phyloP scores from a whole-genome alignment of 1,284 basidiomycete genomes.

The Ceratobasidium sp. region DNA sequence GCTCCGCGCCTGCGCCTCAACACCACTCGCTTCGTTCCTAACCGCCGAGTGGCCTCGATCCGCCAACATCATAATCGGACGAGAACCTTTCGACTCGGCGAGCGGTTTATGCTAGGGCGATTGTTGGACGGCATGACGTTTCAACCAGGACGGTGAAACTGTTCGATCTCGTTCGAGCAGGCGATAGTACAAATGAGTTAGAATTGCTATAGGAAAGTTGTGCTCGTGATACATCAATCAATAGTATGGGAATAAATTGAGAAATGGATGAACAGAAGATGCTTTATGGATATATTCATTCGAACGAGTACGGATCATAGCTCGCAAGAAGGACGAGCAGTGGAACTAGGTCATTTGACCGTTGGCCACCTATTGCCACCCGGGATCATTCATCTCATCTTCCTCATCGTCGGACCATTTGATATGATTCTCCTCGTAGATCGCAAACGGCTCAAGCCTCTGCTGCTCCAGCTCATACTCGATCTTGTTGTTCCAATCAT shows the following conservation, averaged over 20 bases:
- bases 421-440: not conserved
- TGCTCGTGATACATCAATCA: not conserved
- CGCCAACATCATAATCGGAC: not conserved
- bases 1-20: not conserved
- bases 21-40: not conserved
- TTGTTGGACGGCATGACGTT: not conserved
- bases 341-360: not conserved
- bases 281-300: not conserved
- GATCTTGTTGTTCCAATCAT: not conserved
- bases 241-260: not conserved
- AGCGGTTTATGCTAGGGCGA: slow-evolving; percentile 3
- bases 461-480: not conserved
- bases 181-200: not conserved
- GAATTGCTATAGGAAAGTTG: not conserved
- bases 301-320: not conserved
- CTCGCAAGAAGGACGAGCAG: not conserved
- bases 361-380: not conserved
- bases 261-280: not conserved
- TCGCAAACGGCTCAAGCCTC: not conserved
- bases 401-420: not conserved
- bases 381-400: not conserved
- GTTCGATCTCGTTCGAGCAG: not conserved
- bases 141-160: not conserved
- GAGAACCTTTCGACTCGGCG: not conserved
- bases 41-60: not conserved